Base-by-base conservation (phyloP, 257 asterid species). In the Solanum appendiculatum region DNA sequence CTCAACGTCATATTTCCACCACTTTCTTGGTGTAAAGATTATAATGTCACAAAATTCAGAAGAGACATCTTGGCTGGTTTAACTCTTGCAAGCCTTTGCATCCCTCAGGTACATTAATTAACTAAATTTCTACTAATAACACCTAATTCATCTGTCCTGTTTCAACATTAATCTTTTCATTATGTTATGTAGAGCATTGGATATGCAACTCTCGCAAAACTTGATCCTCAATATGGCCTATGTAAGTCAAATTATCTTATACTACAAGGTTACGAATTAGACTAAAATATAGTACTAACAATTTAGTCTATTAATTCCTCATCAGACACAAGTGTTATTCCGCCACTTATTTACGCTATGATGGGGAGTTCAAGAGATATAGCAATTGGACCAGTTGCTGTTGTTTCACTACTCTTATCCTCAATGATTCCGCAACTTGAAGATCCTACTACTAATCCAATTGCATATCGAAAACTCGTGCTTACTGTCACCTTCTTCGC, bases 401-500 rank as follows among this genome's bases (percentile, higher is more conserved):
- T 91, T 69, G 92, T 91, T 56, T 91, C 93, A 14, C 87, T 91
- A 29, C 90, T 91, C 63, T 74, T 91, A 34, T 86, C 92, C 7
- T 72, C 90, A 74, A 88, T 91, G 92, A 64, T 91, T 77, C 90
- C 82, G 75, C 73, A 90, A 63, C 31, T 88, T 10, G 89, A 90
- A 42, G 91, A 91, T 90, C 92, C 91, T 29, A 63, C 13, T 6
- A 60, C 6, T 20, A 93, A 92, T 86, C 94, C 96, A 5, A 88
- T 77, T 6, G 93, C 91, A 48, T 95, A 94, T 78, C 89, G 90
- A 78, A 91, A 93, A 29, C 93, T 95, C 46, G 97, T 94, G 86
- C 90, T 95, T 86, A 95, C 97, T 5, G 98, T 94, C 0, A 94
- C 98, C 2, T 90, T 95, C 86, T 88, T 93, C 51, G 92, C 96